Percentiles rank a stretch among this genome's conserved stretches.
Evolutionary conservation across 495 filamentous ascomycete genomes (phyloP).

Genomic region (Daldinia bambusicola): DNA sequence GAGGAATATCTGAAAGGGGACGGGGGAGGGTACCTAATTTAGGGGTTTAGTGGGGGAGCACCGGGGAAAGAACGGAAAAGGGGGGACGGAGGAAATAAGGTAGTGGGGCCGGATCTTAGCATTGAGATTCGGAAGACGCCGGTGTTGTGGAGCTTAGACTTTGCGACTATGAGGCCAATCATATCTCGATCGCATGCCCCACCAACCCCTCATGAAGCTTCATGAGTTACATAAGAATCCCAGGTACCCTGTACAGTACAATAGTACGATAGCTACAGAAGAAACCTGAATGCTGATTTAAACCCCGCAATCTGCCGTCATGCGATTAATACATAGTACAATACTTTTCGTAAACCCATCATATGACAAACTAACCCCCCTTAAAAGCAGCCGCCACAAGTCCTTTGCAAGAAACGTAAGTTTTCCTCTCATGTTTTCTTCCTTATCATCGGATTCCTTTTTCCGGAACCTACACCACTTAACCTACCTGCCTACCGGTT

Average conservation of each 20-base stretch:
- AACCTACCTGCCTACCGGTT: background rate
- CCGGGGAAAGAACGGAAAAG: background rate
- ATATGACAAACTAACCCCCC: conserved; percentile 21
- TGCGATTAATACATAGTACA: conserved; percentile 12
- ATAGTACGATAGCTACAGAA: background rate
- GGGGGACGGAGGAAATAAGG: conserved; percentile 12
- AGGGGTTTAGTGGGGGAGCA: too few species aligned
- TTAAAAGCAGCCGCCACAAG: conserved; percentile 6
- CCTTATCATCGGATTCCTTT: background rate
- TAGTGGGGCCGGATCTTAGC: conserved; percentile 15
- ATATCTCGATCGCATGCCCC: conserved; percentile 23
- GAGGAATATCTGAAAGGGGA: too few species aligned
- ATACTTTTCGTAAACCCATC: conserved; percentile 12
- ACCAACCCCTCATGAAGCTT: background rate
- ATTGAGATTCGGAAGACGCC: background rate
- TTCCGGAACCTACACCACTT: background rate
- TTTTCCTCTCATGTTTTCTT: conserved; percentile 25
- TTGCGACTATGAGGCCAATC: conserved; percentile 20
- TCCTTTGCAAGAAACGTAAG: conserved; percentile 26
- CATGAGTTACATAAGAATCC: too few species aligned
- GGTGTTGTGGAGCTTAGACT: background rate
- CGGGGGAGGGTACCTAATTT: too few species aligned
- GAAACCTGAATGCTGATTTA: background rate
- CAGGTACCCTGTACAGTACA: background rate
- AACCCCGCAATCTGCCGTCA: conserved; percentile 33